Base-by-base conservation (phyloP, 1,284 basidiomycete genomes). In the Erythrobasidium hasegawianum region DNA sequence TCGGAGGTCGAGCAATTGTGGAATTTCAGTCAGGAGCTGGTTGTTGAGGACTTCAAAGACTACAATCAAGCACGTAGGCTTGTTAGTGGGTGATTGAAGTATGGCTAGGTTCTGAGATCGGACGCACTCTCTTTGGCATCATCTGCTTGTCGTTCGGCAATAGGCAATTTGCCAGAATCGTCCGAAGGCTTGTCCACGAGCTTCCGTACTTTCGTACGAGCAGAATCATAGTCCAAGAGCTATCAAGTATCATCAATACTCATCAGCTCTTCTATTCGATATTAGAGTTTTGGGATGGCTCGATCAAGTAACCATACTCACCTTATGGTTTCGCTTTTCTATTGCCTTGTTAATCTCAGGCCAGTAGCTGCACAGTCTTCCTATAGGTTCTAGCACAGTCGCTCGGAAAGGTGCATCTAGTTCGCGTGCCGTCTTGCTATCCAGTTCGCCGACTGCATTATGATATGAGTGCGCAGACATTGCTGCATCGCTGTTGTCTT, bases 391-490 rank as follows among this genome's bases (percentile, higher is more conserved):
- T 68, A 96, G 86, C 47, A 98, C 88, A 14, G 72, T 99, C 95
- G 92, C 95, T 58, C 20, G 64, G 57, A 39, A 72, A 41, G 68
- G 70, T 54, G 39, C 58, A 39, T 54, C 91, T 67, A 98, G 81
- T 77, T 97, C 94, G 67, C 90, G 80, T 20, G 85, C 84, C 39
- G 95, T 87, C 41, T 87, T 87, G 2, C 85, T 83, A 74, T 99
- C 96, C 43, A 98, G 80, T 72, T 98, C 96, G 71, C 97, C 92
- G 3, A 96, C 89, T 0, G 93, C 89, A 39, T 91, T 85, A 76
- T 92, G 94, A 82, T 98, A 99, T 2, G 95, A 88, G 76, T 97
- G 92, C 1, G 90, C 90, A 1, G 94, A 90, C 89, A 98, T 97
- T 13, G 96, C 95, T 27, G 92, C 89, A 75, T 83, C 76, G 10